These are phyloP conservation scores for Bruguiera hainesii DNA, from an alignment of 441 rosid species.

Conservation along the genomic window DNA sequence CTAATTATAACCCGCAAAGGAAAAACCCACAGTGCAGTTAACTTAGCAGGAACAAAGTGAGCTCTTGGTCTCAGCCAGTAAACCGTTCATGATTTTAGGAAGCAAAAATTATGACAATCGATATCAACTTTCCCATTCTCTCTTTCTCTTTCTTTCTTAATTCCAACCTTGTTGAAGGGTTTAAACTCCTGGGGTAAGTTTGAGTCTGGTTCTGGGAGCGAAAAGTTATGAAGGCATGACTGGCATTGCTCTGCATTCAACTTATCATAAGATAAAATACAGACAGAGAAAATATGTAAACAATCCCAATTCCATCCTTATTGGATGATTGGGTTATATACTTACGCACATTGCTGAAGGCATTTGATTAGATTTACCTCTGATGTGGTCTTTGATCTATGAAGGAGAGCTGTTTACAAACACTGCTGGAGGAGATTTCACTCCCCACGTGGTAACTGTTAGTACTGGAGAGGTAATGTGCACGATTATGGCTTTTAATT, in stretches of 20 bases:
- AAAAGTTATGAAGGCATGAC: neutral
- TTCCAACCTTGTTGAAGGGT: neutral
- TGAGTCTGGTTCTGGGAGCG: neutral
- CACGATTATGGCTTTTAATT: neutral
- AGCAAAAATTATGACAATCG: too few relatives aligned
- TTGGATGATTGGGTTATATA: too few relatives aligned
- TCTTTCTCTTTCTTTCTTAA: too few relatives aligned
- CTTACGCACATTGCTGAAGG: too few relatives aligned
- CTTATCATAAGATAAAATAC: neutral
- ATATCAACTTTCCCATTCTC: too few relatives aligned
- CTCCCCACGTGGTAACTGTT: constrained; percentile 43
- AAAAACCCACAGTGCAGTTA: too few relatives aligned
- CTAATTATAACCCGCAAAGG: neutral
- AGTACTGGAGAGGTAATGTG: constrained; percentile 49
- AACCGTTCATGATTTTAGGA: too few relatives aligned
- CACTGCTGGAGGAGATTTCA: constrained; percentile 54
- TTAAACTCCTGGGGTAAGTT: neutral
- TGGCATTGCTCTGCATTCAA: too few relatives aligned
- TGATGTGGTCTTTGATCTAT: constrained; percentile 11
- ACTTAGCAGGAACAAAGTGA: too few relatives aligned
- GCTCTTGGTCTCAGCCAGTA: too few relatives aligned
- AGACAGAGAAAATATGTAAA: neutral
- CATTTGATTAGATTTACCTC: neutral
- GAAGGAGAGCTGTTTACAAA: constrained; percentile 40
- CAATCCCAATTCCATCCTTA: too few relatives aligned